These are phyloP conservation scores for Debaryomycetaceae sp. DNA, from an alignment of 1,139 yeast genomes.

Conservation along the genomic window DNA sequence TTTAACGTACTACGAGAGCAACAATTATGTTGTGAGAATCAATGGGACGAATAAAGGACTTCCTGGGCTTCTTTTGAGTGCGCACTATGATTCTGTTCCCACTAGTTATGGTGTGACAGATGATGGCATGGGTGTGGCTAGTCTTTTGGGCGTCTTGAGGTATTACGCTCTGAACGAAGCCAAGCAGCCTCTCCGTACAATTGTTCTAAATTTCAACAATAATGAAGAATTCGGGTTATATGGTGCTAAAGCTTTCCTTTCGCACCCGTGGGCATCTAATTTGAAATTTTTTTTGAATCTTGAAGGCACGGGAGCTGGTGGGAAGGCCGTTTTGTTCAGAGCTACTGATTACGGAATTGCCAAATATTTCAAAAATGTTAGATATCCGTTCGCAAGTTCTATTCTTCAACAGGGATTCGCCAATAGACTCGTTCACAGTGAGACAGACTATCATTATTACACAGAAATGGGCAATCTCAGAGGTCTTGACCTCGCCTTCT, in stretches of 20 bases:
- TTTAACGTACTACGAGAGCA: slow-evolving; percentile 72
- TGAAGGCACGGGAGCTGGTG: slow-evolving; percentile 97
- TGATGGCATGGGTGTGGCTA: slow-evolving; percentile 90
- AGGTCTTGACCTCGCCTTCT: slow-evolving; percentile 70
- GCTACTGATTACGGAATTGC: slow-evolving; percentile 72
- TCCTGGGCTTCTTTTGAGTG: slow-evolving; percentile 72
- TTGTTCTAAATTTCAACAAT: slow-evolving; percentile 83
- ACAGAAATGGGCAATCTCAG: slow-evolving; percentile 58
- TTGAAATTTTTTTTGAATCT: slow-evolving; percentile 71
- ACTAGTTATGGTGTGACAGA: slow-evolving; percentile 87
- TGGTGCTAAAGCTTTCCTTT: slow-evolving; percentile 75
- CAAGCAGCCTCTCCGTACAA: slow-evolving; percentile 62
- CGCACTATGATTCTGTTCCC: slow-evolving; percentile 90
- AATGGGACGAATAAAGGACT: slow-evolving; percentile 56
- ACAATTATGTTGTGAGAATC: slow-evolving; percentile 70
- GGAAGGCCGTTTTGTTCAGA: slow-evolving; percentile 78
- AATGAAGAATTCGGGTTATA: slow-evolving; percentile 86
- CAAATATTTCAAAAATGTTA: slow-evolving; percentile 43
- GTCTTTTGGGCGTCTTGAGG: slow-evolving; percentile 68
- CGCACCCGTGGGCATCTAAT: slow-evolving; percentile 69
- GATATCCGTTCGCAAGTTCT: slow-evolving; percentile 76
- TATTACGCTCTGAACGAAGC: slow-evolving; percentile 37
- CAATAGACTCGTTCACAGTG: slow-evolving; percentile 67
- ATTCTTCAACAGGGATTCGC: slow-evolving; percentile 81
- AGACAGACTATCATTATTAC: slow-evolving; percentile 83